Evolutionary conservation across 306 rosid genomes (phyloP).

Genomic region (Datisca glomerata): DNA sequence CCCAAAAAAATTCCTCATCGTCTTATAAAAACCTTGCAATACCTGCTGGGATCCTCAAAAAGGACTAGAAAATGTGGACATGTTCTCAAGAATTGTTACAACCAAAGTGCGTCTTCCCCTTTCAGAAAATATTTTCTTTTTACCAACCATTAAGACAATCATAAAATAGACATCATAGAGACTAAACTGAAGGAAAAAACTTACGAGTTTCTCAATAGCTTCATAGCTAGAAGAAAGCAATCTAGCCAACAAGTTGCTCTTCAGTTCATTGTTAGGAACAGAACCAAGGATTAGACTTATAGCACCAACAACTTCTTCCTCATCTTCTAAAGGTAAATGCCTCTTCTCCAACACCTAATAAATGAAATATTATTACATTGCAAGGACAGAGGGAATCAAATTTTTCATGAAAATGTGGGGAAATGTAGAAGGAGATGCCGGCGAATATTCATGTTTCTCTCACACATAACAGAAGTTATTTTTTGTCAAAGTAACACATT

Average conservation of each 20-base stretch:
- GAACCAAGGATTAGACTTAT: conserved; percentile 75
- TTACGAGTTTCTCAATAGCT: conserved; percentile 85
- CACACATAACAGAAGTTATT: too few relatives aligned
- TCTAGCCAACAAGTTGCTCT: conserved; percentile 71
- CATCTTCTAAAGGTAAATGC: conserved; percentile 82
- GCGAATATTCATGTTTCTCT: too few relatives aligned
- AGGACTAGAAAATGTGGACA: too few relatives aligned
- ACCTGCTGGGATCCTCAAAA: too few relatives aligned
- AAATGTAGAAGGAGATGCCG: too few relatives aligned
- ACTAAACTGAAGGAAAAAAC: conserved; percentile 16
- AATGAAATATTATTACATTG: conserved; percentile 7
- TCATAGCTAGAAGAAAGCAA: conserved; percentile 85
- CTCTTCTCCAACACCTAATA: conserved; percentile 69
- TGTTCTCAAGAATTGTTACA: too few relatives aligned
- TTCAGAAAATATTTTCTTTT: too few relatives aligned
- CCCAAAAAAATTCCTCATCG: too few relatives aligned
- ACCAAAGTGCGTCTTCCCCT: too few relatives aligned
- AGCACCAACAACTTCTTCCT: conserved; percentile 87
- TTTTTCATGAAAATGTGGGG: not conserved
- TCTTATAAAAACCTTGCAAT: too few relatives aligned
- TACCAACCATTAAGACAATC: too few relatives aligned
- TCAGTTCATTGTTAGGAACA: conserved; percentile 63
- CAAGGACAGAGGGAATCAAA: not conserved
- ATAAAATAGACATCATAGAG: conserved; percentile 9
- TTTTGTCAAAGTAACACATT: too few relatives aligned